phyloP scores from a whole-genome alignment of 805 yeast species.

The Saccharomycodes ludwigii region DNA sequence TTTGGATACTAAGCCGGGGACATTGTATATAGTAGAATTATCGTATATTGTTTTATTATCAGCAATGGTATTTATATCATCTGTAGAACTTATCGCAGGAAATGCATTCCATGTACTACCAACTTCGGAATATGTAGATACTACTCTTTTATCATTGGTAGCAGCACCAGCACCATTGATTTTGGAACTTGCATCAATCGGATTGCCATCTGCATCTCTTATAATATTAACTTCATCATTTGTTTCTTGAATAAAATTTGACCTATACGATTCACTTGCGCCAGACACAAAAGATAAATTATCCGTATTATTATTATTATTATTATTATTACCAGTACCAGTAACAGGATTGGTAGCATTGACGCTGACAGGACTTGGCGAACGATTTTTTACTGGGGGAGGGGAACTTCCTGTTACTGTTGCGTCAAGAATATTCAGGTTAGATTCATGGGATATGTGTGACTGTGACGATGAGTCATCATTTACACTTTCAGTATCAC shows the following conservation, averaged over 20 bases:
- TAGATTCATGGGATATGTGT: constrained; percentile 2
- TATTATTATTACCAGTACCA: too few species aligned
- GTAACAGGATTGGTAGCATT: too few species aligned
- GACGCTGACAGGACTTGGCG: too few species aligned
- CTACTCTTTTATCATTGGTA: constrained; percentile 16
- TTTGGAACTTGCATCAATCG: constrained; percentile 17
- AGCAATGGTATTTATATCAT: constrained; percentile 18
- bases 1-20: constrained; percentile 21
- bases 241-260: constrained; percentile 30
- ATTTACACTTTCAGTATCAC: constrained; percentile 17
- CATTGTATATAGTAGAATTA: constrained; percentile 24
- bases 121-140: constrained; percentile 21
- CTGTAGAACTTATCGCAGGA: constrained; percentile 15
- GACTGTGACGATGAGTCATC: constrained; percentile 9
- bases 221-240: constrained; percentile 26
- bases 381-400: too few species aligned
- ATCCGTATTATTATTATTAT: too few species aligned
- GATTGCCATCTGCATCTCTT: constrained; percentile 21
- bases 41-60: constrained; percentile 25
- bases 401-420: too few species aligned
- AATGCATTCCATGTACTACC: constrained; percentile 26
- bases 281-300: too few species aligned
- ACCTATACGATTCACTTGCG: constrained; percentile 12
- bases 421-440: background rate
- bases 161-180: too few species aligned